Evolutionary conservation across 225 moss, liverwort and hornwort genomes (phyloP).

Genomic region (Ulota crispa): DNA sequence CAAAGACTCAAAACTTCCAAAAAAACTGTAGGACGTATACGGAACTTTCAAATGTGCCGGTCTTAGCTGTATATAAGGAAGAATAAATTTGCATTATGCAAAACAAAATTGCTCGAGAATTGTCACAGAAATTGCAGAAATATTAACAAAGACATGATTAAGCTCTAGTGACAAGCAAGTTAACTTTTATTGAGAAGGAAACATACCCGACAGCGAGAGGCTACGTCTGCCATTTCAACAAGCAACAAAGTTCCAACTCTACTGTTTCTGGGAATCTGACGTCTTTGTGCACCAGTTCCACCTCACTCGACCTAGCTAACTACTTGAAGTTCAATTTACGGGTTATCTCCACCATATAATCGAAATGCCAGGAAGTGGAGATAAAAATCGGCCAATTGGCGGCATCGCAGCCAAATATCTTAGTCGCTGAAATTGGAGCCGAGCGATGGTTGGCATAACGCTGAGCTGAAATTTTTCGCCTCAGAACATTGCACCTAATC

Average conservation of each 20-base stretch:
- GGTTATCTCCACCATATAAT: constrained; percentile 35
- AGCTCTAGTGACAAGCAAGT: background rate
- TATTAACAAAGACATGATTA: background rate
- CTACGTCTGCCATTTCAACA: constrained; percentile 56
- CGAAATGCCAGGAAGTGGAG: constrained; percentile 41
- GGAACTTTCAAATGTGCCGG: background rate
- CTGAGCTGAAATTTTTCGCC: constrained; percentile 23
- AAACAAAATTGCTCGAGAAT: background rate
- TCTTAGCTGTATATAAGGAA: background rate
- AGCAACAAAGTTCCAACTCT: constrained; percentile 13
- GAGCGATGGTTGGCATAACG: constrained; percentile 36
- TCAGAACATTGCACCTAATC: constrained; percentile 43
- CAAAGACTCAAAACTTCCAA: background rate
- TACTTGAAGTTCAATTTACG: constrained; percentile 24
- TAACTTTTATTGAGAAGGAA: background rate
- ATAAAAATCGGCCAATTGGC: constrained; percentile 54
- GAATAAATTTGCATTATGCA: background rate
- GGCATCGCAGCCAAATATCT: constrained; percentile 34
- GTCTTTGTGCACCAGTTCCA: constrained; percentile 4
- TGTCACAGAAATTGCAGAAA: background rate
- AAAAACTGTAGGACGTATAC: background rate
- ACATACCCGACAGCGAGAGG: constrained; percentile 61
- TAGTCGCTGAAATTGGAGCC: constrained; percentile 37
- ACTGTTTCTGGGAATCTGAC: constrained; percentile 19
- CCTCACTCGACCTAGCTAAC: constrained; percentile 18